Base-by-base conservation (phyloP, 169 alveolate species). In the Eimeria praecox region DNA sequence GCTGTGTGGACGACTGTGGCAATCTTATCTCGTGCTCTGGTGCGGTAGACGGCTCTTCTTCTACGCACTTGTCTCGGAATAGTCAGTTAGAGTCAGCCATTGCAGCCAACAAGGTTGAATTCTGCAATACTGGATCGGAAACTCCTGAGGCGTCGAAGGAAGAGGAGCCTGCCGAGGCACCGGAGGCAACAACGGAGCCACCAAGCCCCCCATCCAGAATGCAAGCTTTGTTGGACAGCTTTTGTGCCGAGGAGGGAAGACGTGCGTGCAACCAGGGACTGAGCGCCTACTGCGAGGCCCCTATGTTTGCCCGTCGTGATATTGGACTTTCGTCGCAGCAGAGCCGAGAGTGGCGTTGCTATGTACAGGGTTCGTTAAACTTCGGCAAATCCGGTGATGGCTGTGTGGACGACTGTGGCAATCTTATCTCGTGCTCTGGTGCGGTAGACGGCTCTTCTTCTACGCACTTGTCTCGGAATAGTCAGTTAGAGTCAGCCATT, bases 1-100 rank as follows among this genome's bases (percentile, higher is more conserved):
- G 87, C 33, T 77, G 87, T 22, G 87, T 77, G 62, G 87, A 77
- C 87, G 62, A 77, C 4, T 77, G 87, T 44, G 87, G 87, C 42
- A 42, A 38, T 8, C 16, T 77, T 38, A 77, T 6, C 2, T 4
- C 40, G 35, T 77, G 87, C 87, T 62, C 35, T 27, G 87, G 87
- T n/a, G 59, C 64, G 54, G 87, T 77, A 22, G 44, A 44, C 22
- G 87, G 87, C 30, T 2, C 59, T 8, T 77, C 87, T 4, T 33
- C 87, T 9, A 42, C 56, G 20, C 87, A 77, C 87, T 22, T 77
- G 22, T 42, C 87, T 2, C 87, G 87, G 8, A 40, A 22, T 4
- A 27, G 27, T 38, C 42, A 40, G 40, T 35, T 77, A 35, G 8
- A 3, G 33, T 18, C 85, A 24, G 62, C 22, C 6, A 12, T 77